Base-by-base conservation (phyloP, 2,329 filamentous ascomycete species). In the Neonectria neomacrospora region DNA sequence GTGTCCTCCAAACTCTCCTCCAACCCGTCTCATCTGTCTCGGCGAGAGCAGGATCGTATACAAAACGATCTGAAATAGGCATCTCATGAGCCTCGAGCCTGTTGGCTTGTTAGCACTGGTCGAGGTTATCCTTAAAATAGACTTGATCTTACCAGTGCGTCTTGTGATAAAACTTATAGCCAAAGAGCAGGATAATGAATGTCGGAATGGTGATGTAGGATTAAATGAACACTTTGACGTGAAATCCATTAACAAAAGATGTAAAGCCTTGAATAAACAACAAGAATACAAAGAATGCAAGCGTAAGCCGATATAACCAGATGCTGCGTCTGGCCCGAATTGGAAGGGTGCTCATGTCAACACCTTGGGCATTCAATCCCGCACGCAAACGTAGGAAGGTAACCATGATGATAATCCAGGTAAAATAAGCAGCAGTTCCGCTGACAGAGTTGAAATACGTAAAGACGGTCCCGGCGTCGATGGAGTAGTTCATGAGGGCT, bases 361-460 rank as follows among this genome's bases (percentile, higher is more conserved):
- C 39, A 3, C 52, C 52, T 20, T 45, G 52, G 3, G 34, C 23
- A 1, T 28, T 30, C 9, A 55, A n/a, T 22, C 52, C 52, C 23
- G 37, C 11, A 28, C 52, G 52, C 6, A 55, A 5, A 30, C 52
- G 52, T 5, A 55, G 23, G 10, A 42, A 30, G 30, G 52, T 45
- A 14, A 55, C 8, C 22, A 55, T 55, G 16, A 55, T 55, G 14
- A 42, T 45, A 16, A 42, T 55, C 52, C 52, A 44, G 20, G 52
- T 45, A 8, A 55, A 42, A 26, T 30, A 55, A 11, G 52, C 52
- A 12, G 39, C 52, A 6, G 52, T 55, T 6, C 52, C 52, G 14
- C 52, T 45, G 16, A 55, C 52, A 44, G 52, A 42, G 39, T 42
- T 55, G 22, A 55, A 30, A 26, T 55, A 55, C 7, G 52, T 55